Evolutionary conservation across 345 rosid species (phyloP).

Genomic region (Salix purpurea): DNA sequence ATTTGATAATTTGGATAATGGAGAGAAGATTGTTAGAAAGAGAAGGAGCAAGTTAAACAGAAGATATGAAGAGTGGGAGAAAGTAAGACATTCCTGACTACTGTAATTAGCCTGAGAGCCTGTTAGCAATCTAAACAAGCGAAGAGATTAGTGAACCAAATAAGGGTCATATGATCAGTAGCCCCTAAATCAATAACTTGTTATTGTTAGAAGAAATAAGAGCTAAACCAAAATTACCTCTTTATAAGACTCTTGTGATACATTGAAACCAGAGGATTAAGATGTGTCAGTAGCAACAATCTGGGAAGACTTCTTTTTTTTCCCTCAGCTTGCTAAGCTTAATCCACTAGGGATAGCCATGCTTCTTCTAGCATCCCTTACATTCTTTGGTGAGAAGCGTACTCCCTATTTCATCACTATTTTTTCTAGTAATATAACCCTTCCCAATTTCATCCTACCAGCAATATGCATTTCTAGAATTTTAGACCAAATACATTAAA

Average conservation of each 20-base stretch:
- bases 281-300: not conserved
- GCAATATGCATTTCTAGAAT: not conserved
- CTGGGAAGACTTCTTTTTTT: not conserved
- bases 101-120: not conserved
- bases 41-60: not conserved
- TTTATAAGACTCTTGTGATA: too few relatives aligned
- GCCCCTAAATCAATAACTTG: not conserved
- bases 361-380: too few relatives aligned
- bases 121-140: not conserved
- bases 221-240: too few relatives aligned
- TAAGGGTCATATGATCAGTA: not conserved
- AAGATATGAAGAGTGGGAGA: not conserved
- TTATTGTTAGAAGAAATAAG: too few relatives aligned
- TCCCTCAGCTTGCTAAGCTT: not conserved
- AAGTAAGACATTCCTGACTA: not conserved
- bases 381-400: too few relatives aligned
- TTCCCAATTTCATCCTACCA: not conserved
- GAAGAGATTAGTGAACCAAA: too few relatives aligned
- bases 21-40: not conserved
- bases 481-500: not conserved
- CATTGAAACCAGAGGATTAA: not conserved
- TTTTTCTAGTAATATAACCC: not conserved
- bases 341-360: not conserved
- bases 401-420: too few relatives aligned
- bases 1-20: not conserved